These are phyloP conservation scores for Aspergillus diversus DNA, from an alignment of 495 filamentous ascomycete species.

Conservation along the genomic window DNA sequence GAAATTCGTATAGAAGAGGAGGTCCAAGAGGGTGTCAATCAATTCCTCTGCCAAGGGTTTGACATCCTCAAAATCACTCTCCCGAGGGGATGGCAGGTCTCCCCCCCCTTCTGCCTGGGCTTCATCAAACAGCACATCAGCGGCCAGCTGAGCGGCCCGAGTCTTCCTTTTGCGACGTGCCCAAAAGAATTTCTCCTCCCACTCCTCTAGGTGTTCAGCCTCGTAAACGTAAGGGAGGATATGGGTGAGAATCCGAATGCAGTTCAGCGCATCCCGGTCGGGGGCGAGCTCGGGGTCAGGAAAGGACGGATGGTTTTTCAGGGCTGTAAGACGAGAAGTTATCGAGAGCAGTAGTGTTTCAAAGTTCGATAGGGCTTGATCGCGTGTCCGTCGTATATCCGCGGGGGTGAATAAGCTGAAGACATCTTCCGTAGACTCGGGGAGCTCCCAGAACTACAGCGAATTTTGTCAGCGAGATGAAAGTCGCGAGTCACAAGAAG, in stretches of 20 bases:
- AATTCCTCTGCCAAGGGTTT: constrained; percentile 93
- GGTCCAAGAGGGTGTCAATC: constrained; percentile 85
- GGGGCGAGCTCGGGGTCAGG: constrained; percentile 88
- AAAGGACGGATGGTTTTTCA: constrained; percentile 89
- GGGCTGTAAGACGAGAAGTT: constrained; percentile 74
- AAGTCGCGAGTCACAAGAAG: constrained; percentile 5
- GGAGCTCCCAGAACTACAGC: constrained; percentile 92
- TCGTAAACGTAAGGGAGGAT: constrained; percentile 93
- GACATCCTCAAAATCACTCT: constrained; percentile 73
- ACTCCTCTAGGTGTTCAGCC: constrained; percentile 78
- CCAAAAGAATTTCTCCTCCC: constrained; percentile 97
- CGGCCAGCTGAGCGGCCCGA: constrained; percentile 51
- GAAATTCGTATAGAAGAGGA: constrained; percentile 90
- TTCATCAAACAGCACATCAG: constrained; percentile 89
- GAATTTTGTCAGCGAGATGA: constrained; percentile 19
- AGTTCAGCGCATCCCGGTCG: constrained; percentile 88
- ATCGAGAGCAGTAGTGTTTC: constrained; percentile 87
- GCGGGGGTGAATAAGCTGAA: constrained; percentile 94
- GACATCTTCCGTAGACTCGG: constrained; percentile 93
- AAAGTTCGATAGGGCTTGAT: constrained; percentile 83
- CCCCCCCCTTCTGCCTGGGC: constrained; percentile 54
- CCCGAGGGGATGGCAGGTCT: constrained; percentile 42
- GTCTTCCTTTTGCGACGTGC: constrained; percentile 67
- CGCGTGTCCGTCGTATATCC: constrained; percentile 90
- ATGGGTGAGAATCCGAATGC: constrained; percentile 88